Base-by-base conservation (phyloP, 2,329 filamentous ascomycete species). In the Sporothrix dimorphospora region DNA sequence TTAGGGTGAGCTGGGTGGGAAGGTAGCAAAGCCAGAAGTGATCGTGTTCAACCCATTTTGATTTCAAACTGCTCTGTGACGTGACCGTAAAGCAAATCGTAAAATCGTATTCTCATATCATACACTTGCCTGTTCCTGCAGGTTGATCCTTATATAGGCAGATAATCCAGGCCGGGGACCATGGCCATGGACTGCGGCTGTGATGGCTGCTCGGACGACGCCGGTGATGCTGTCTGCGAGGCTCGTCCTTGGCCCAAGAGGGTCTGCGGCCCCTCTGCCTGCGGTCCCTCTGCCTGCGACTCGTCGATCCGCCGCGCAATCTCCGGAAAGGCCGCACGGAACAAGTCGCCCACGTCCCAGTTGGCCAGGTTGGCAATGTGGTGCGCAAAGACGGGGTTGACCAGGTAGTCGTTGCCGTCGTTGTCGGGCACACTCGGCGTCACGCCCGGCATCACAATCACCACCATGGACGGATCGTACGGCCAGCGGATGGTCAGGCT, bases 351-450 rank as follows among this genome's bases (percentile, higher is more conserved):
- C 11, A 67, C 42, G 7, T 34, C 63, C 63, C 63, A 67, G 40
- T 67, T 67, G 24, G 14, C 14, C 24, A 67, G 42, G 14, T 47
- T 34, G 42, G 63, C 63, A 30, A 67, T 67, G 42, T 67, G 42
- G 45, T 67, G 63, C 6, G 40, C 63, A 45, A 67, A 67, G 14
- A 67, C 24, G 24, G 63, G 63, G 24, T 67, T 67, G 21, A 67
- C 63, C 2, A 67, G 24, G 42, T 67, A 49, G 40, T 49, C 63
- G 7, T 49, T 49, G 63, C 11, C 40, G 63, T 49, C 24, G 16
- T 49, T 49, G 4, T n/a, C 21, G 9, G n/a, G 59, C 7, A n/a
- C 27, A 24, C 19, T 34, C 21, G 21, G 14, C 16, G 42, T 14
- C 59, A 24, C 24, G 59, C 55, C 30, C 16, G 30, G 55, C 16